A percentile compares a stretch with the other conserved stretches of the same genome.
These are phyloP conservation scores for Thozetella sp. DNA, from an alignment of 495 filamentous ascomycete genomes.

Conservation along the genomic window DNA sequence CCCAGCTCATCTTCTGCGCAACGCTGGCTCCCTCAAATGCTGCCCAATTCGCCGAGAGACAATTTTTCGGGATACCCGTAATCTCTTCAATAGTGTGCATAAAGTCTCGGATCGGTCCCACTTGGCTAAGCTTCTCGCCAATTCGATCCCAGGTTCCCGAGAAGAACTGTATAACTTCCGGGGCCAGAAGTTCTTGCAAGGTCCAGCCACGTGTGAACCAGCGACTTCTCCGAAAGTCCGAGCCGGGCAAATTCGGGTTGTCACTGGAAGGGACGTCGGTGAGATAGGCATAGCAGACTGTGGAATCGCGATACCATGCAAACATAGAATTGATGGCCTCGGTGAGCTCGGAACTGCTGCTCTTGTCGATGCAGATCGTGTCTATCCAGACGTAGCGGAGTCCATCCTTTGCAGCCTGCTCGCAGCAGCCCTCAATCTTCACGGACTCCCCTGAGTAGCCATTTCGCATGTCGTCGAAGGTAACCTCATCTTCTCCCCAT, in stretches of 20 bases:
- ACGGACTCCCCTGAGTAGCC: background rate
- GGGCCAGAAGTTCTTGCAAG: background rate
- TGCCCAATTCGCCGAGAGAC: background rate
- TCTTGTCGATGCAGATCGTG: background rate
- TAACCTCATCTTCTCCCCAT: background rate
- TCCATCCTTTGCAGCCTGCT: background rate
- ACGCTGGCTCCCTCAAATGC: background rate
- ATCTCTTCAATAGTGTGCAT: background rate
- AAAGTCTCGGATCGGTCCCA: background rate
- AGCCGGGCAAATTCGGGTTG: background rate
- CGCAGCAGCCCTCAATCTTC: background rate
- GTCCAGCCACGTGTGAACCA: background rate
- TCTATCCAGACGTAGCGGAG: background rate
- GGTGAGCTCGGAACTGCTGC: background rate
- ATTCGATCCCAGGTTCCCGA: background rate
- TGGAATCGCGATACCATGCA: background rate
- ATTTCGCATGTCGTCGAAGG: background rate
- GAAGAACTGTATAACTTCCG: background rate
- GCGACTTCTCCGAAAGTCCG: background rate
- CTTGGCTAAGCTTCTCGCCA: background rate
- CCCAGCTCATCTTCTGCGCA: background rate
- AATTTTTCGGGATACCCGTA: background rate
- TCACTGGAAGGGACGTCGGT: background rate
- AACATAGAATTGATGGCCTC: conserved; percentile 3
- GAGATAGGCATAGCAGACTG: background rate